phyloP scores from a whole-genome alignment of 768 basidiomycete genomes.

The Mycena galericulata region DNA sequence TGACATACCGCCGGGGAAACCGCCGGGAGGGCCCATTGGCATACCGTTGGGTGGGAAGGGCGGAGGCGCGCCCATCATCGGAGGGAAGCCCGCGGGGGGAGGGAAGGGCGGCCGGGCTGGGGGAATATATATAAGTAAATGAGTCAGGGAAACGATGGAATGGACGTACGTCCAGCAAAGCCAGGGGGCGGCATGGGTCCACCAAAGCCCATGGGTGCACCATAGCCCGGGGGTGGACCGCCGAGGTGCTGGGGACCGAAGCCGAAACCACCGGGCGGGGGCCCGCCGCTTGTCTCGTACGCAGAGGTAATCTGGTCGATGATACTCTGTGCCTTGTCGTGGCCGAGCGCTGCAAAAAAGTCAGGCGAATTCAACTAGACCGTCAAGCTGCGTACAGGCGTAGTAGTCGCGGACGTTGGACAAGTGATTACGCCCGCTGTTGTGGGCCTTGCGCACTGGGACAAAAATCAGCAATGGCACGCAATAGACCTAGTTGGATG shows the following conservation, averaged over 20 bases:
- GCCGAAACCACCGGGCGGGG: conserved; percentile 89
- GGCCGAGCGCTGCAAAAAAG: conserved; percentile 73
- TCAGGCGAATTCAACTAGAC: neutral
- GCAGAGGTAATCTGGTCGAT: conserved; percentile 98
- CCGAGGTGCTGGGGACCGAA: conserved; percentile 86
- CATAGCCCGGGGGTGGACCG: conserved; percentile 62
- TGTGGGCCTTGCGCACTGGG: conserved; percentile 96
- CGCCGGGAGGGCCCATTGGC: conserved; percentile 59
- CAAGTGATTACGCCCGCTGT: conserved; percentile 96
- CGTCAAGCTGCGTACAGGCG: conserved; percentile 73
- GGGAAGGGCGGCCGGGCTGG: conserved; percentile 55
- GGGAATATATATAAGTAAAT: conserved; percentile 44
- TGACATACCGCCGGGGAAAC: conserved; percentile 57
- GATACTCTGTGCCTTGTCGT: conserved; percentile 97
- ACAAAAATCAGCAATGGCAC: conserved; percentile 21
- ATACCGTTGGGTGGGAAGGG: conserved; percentile 73
- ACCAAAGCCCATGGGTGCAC: conserved; percentile 59
- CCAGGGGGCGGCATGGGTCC: conserved; percentile 65
- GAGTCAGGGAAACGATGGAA: no score
- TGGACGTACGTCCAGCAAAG: conserved; percentile 64
- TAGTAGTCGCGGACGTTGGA: conserved; percentile 98
- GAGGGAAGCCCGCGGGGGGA: conserved; percentile 51
- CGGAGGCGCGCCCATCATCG: conserved; percentile 71
- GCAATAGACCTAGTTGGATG: conserved; percentile 17
- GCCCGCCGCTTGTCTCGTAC: conserved; percentile 88